Base-by-base conservation (phyloP, 805 yeast species). In the Ogataea trehalophila region DNA sequence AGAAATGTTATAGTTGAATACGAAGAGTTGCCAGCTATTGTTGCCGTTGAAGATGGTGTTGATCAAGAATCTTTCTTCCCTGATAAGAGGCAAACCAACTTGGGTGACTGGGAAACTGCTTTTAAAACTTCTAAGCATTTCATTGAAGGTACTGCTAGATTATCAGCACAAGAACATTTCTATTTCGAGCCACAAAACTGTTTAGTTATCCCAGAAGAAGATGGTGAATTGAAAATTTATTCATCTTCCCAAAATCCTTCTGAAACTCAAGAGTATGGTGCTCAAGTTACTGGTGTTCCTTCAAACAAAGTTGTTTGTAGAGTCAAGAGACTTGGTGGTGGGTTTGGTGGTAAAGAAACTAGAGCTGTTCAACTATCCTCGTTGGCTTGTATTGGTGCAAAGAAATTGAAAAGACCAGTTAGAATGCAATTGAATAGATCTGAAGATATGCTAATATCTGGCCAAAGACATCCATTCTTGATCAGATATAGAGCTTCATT, bases 91-190 rank as follows among this genome's bases (percentile, higher is more conserved):
- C 46, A 53, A 14, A 59, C 68, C 6, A 62, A 57, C n/a, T 63
- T 67, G 26, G 78, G 77, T 15, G 75, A 72, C 48, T 65, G 69
- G 56, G 70, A 67, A 22, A 52, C 53, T 22, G 75, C 71, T 5
- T 70, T 72, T 54, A 60, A 60, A 15, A 54, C 49, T 15, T 49
- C 65, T 7, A 56, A 57, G 41, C 57, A 71, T 50, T 56, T 56
- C 29, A 61, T 74, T 50, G 72, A 70, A 49, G 75, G 74, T 15
- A 48, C 58, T 8, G 60, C 67, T 11, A 60, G 75, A 46, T 61
- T 72, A 47, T 76, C 77, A 6, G 74, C 77, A 2, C 79, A 74
- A 48, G 79, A 74, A 50, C 79, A 74, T 60, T 74, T 74, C 53
- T 74, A 74, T 53, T 66, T 74, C 31, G 79, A 74, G 55, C 66